These are phyloP conservation scores for Boeremia lycopersici DNA, from an alignment of 2,329 filamentous ascomycete genomes.

Conservation along the genomic window DNA sequence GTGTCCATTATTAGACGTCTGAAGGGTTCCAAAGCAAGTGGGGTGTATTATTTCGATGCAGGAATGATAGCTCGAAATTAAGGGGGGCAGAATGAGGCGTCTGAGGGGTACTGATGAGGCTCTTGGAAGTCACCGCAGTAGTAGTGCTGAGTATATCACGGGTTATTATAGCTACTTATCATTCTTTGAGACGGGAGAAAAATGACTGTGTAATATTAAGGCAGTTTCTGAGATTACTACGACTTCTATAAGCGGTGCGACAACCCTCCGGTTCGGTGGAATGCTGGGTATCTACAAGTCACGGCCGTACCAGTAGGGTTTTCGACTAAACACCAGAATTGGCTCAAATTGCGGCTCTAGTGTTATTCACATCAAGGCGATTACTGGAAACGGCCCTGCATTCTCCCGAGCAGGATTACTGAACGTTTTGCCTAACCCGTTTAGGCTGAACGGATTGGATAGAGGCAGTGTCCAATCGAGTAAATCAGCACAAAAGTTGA, in stretches of 20 bases:
- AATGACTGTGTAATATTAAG: too few species aligned
- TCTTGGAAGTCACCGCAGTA: background rate
- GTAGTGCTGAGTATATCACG: background rate
- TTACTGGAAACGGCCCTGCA: background rate
- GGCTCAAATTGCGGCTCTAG: background rate
- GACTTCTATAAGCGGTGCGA: background rate
- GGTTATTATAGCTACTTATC: background rate
- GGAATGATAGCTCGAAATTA: too few species aligned
- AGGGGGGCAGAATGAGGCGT: too few species aligned
- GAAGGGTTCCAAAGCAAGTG: too few species aligned
- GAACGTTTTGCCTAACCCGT: background rate
- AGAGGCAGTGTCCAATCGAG: too few species aligned
- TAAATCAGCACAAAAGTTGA: too few species aligned
- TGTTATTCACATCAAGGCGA: background rate
- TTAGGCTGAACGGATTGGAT: too few species aligned
- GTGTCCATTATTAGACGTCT: background rate
- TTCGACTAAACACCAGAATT: background rate
- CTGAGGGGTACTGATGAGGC: too few species aligned
- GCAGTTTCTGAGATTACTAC: too few species aligned
- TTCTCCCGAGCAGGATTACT: background rate
- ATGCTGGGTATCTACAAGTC: too few species aligned
- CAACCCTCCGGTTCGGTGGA: background rate
- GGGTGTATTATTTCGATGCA: too few species aligned
- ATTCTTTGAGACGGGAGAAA: background rate
- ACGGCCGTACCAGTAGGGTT: background rate